Evolutionary conservation across 208 protist species (phyloP).

Genomic region (Angomonas ambiguus): DNA sequence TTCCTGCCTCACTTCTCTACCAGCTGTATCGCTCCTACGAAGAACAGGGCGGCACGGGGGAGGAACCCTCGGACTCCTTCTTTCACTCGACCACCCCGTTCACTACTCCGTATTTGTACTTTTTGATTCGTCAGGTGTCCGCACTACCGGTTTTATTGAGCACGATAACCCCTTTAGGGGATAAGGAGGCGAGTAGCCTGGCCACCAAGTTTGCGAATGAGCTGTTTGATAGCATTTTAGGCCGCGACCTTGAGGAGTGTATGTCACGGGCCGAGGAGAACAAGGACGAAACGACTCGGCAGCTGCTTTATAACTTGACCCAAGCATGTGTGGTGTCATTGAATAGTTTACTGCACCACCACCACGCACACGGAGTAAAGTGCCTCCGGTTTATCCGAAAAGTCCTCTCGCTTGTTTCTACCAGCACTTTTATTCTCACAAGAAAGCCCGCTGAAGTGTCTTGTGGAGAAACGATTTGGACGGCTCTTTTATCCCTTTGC

Average conservation of each 20-base stretch:
- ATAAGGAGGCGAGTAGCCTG: not conserved
- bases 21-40: not conserved
- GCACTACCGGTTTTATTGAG: not conserved
- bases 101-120: not conserved
- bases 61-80: not conserved
- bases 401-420: not conserved
- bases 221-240: not conserved
- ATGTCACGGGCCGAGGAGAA: not conserved
- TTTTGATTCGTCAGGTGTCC: not conserved
- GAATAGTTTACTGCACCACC: not conserved
- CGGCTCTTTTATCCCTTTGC: not conserved
- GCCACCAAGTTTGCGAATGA: not conserved
- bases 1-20: not conserved
- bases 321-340: not conserved
- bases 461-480: not conserved
- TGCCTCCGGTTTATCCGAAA: not conserved
- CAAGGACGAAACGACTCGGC: not conserved
- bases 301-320: not conserved
- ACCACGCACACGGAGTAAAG: not conserved
- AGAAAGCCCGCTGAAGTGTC: not conserved
- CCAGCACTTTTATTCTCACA: not conserved
- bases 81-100: not conserved
- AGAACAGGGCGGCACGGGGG: not conserved
- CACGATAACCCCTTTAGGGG: not conserved
- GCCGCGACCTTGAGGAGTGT: not conserved